These are phyloP conservation scores for Lactarius sanguifluus DNA, from an alignment of 768 basidiomycete genomes.

Conservation along the genomic window DNA sequence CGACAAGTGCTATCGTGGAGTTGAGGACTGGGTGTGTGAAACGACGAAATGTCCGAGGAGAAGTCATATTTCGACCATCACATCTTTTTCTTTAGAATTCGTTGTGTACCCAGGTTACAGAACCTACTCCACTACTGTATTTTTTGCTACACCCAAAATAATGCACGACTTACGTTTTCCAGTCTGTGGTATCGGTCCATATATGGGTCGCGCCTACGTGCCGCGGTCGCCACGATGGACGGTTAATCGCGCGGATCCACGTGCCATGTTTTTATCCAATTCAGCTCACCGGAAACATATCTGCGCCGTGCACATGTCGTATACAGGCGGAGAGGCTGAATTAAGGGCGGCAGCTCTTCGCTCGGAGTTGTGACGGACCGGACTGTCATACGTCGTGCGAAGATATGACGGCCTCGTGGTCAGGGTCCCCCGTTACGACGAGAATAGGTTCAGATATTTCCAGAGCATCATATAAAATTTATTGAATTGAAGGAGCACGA, in stretches of 20 bases:
- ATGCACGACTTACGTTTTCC: neutral
- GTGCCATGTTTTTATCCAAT: neutral
- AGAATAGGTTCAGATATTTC: neutral
- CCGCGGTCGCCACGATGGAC: neutral
- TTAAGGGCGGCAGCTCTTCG: neutral
- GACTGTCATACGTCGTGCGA: neutral
- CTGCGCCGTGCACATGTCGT: neutral
- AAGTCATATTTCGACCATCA: neutral
- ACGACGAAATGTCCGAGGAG: neutral
- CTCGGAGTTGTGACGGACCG: neutral
- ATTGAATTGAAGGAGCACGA: neutral
- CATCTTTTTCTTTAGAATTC: neutral
- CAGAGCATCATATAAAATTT: neutral
- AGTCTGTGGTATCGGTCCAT: neutral
- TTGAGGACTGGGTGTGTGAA: neutral
- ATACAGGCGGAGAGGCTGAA: neutral
- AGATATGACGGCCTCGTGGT: neutral
- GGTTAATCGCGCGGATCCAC: neutral
- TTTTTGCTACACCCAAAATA: neutral
- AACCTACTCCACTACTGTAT: neutral
- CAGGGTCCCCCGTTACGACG: neutral
- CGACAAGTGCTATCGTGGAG: neutral
- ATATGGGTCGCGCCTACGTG: neutral
- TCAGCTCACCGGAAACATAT: too few species aligned
- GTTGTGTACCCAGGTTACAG: neutral